Percentiles rank a stretch among this genome's conserved stretches.
Evolutionary conservation across 2,329 filamentous ascomycete genomes (phyloP).

Genomic region (Chaetoscypha palmicola): DNA sequence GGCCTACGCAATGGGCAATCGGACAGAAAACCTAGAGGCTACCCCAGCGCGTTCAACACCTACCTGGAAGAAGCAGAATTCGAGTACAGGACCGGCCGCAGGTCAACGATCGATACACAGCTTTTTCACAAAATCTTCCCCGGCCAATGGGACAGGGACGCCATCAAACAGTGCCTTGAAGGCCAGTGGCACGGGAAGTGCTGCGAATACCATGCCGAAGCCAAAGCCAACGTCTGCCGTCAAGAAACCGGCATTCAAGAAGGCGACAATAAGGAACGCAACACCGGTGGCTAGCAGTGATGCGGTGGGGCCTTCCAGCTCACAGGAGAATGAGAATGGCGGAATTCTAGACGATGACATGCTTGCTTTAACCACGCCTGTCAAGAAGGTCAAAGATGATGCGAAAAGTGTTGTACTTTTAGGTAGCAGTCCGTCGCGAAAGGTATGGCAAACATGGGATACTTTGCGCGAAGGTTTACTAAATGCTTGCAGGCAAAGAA

Average conservation of each 20-base stretch:
- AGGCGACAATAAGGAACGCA: constrained; percentile 35
- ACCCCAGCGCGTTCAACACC: constrained; percentile 26
- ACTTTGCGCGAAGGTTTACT: background rate
- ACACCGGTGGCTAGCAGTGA: constrained; percentile 82
- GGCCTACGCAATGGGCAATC: constrained; percentile 17
- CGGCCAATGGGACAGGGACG: constrained; percentile 37
- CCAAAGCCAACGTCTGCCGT: constrained; percentile 24
- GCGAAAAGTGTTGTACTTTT: constrained; percentile 35
- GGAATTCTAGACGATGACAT: constrained; percentile 41
- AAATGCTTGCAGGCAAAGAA: constrained; percentile 46
- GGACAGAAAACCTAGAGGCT: constrained; percentile 12
- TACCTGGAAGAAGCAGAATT: constrained; percentile 27
- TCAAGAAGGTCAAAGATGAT: constrained; percentile 35
- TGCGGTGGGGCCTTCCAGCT: constrained; percentile 57
- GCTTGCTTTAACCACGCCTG: constrained; percentile 41
- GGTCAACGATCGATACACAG: constrained; percentile 68
- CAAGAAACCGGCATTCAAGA: constrained; percentile 36
- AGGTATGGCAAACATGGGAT: constrained; percentile 45
- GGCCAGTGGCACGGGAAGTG: constrained; percentile 31
- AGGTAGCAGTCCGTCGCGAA: constrained; percentile 70
- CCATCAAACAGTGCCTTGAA: constrained; percentile 24
- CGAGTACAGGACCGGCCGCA: constrained; percentile 37
- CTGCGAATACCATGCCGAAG: constrained; percentile 30
- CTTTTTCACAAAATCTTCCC: constrained; percentile 63
- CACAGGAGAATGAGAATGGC: constrained; percentile 54